Evolutionary conservation across 1,284 basidiomycete genomes (phyloP), one percentile per base, ranked within the genome.

Genomic region (Sporisorium exsertum): DNA sequence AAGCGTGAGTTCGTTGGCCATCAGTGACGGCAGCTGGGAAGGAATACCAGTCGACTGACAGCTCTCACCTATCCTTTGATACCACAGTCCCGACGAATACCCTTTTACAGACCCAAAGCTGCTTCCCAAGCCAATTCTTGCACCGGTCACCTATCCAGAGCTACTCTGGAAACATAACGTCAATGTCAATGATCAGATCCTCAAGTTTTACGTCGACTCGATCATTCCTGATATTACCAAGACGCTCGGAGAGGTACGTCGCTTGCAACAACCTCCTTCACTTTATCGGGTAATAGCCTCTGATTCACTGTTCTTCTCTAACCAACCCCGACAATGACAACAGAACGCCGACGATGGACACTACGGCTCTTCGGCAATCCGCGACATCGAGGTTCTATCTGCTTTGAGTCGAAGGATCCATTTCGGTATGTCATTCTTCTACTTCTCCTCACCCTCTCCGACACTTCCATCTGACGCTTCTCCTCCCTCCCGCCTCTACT

Each of bases 331-430:
- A 3, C 22, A 16, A 20, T 9, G 18, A 18, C 5, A 16, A 49
- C 24, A 89, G 47, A 89, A 88, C 18, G 90, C 93, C 79, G 94
- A 96, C 85, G 94, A 96, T 81, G 94, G 94, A n/a, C 98, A 99
- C 86, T 97, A 99, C 85, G 97, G 97, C 27, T 94, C 92, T 80
- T 91, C 95, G 0, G 94, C 95, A 0, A 95, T 94, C 35, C 90
- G 97, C 67, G 97, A 99, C 84, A 91, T 98, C 45, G 95, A 98
- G 86, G 91, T 95, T 3, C 89, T 99, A 10, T 94, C 97, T 82
- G 92, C 95, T 22, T 91, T 99, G 78, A 94, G 92, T 86, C 92
- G 97, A 86, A 91, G 97, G 40, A 95, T 99, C 57, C 97, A 99
- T 86, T 99, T 97, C 83, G 97, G 95, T 94, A 78, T 67, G 90